Conservation (phyloP, 805 yeast genomes). For the Blastobotrys mokoenaii region DNA sequence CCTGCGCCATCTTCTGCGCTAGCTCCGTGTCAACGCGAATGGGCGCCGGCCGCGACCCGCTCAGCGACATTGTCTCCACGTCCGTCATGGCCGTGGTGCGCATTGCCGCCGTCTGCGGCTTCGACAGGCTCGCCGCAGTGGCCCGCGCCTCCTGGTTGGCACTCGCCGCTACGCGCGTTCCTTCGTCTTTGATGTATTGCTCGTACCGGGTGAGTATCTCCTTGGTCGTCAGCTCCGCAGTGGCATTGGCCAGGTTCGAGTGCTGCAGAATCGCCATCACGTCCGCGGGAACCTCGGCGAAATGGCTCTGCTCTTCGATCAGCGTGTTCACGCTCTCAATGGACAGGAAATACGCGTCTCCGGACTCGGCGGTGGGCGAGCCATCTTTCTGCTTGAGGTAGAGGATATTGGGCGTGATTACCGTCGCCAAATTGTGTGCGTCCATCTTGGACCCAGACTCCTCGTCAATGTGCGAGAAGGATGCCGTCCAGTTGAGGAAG, state of each 20-base stretch:
- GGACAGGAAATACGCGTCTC: conserved; percentile 60
- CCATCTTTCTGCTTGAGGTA: conserved; percentile 37
- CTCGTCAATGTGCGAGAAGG: conserved; percentile 88
- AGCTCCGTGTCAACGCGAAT: conserved; percentile 13
- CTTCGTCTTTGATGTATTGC: conserved; percentile 9
- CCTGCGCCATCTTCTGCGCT: conserved; percentile 10
- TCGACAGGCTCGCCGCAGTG: background rate
- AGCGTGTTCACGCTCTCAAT: conserved; percentile 83
- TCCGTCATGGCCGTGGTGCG: background rate
- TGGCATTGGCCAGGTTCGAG: conserved; percentile 26
- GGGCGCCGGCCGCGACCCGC: conserved; percentile 10
- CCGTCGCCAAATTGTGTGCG: conserved; percentile 89
- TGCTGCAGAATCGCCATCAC: conserved; percentile 42
- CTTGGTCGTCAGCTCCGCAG: conserved; percentile 22
- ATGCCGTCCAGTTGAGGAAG: conserved; percentile 90
- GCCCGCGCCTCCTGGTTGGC: conserved; percentile 2
- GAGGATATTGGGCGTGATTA: conserved; percentile 84
- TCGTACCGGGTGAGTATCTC: conserved; percentile 20
- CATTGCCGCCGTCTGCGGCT: background rate
- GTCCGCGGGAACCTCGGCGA: conserved; percentile 68
- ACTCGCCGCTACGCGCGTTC: background rate
- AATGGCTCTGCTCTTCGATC: conserved; percentile 72
- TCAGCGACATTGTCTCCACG: conserved; percentile 8
- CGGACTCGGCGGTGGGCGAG: conserved; percentile 14
- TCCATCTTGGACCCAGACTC: conserved; percentile 94